These are phyloP conservation scores for Blepharisma undulans DNA, from an alignment of 169 alveolate genomes.

Conservation along the genomic window DNA sequence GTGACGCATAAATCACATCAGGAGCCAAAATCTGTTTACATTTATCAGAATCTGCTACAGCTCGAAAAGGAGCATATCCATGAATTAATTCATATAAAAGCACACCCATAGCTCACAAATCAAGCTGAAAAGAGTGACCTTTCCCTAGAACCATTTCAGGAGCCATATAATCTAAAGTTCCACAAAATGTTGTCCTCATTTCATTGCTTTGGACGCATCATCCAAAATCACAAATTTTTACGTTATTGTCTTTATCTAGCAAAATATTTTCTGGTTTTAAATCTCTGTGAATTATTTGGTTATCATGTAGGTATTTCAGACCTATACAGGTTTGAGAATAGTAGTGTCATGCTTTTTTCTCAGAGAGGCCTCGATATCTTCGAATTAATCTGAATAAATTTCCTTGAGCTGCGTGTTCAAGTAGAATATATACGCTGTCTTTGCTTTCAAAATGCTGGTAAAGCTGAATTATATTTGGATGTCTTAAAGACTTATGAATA, in stretches of 20 bases:
- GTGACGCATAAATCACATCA: neutral
- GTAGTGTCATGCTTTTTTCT: constrained; percentile 76
- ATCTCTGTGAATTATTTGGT: constrained; percentile 68
- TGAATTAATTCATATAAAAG: constrained; percentile 85
- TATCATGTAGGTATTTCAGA: constrained; percentile 78
- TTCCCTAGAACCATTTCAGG: constrained; percentile 84
- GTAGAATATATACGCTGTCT: constrained; percentile 68
- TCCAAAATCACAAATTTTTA: constrained; percentile 79
- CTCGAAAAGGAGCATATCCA: constrained; percentile 85
- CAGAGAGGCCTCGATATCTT: constrained; percentile 67
- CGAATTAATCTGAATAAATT: constrained; percentile 59
- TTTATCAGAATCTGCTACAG: neutral
- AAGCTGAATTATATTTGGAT: constrained; percentile 70
- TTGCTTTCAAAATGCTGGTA: constrained; percentile 77
- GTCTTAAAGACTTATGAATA: constrained; percentile 79
- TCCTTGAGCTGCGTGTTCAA: constrained; percentile 72
- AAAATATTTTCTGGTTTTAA: constrained; percentile 69
- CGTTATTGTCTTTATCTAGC: constrained; percentile 48
- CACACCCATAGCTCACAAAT: constrained; percentile 87
- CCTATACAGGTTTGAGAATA: constrained; percentile 75
- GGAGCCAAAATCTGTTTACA: neutral
- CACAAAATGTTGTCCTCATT: constrained; percentile 83
- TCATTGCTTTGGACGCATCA: constrained; percentile 71
- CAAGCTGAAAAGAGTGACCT: constrained; percentile 75
- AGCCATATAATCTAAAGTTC: constrained; percentile 88